Evolutionary conservation across 371 early-diverging fungal genomes (phyloP).

Genomic region (Nematocida ausubeli): DNA sequence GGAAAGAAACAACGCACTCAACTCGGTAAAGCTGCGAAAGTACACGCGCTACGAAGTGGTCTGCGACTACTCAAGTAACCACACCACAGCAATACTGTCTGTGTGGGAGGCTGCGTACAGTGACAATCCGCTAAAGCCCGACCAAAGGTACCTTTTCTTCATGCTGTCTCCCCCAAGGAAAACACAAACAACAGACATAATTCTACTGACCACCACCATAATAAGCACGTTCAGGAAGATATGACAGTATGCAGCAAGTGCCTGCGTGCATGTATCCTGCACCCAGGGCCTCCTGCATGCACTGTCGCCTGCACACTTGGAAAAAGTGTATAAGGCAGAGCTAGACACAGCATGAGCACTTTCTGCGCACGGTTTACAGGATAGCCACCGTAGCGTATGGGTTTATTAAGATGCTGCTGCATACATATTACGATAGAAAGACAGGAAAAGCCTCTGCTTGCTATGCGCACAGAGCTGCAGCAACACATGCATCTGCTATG

Average conservation of each 20-base stretch:
- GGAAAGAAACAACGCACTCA: background rate
- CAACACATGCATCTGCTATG: no score
- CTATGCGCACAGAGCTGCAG: no score
- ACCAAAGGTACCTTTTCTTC: conserved; percentile 7
- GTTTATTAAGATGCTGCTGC: no score
- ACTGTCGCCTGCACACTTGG: no score
- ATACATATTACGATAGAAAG: no score
- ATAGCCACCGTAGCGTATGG: no score
- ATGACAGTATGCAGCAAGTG: background rate
- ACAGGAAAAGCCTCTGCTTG: no score
- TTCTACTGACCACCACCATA: conserved; percentile 7
- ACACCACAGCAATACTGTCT: background rate
- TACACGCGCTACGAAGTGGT: conserved; percentile 37
- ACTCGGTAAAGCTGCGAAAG: background rate
- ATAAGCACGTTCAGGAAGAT: background rate
- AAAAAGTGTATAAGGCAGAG: no score
- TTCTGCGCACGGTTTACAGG: no score
- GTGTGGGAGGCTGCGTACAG: conserved; percentile 5
- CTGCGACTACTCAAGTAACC: background rate
- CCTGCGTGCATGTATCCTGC: no score
- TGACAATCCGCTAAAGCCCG: background rate
- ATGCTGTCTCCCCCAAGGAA: conserved; percentile 4
- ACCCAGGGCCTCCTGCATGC: no score
- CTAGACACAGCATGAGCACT: no score
- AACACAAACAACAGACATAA: background rate